These are phyloP conservation scores for Lentinus tigrinus DNA, from an alignment of 768 basidiomycete genomes.

Conservation along the genomic window DNA sequence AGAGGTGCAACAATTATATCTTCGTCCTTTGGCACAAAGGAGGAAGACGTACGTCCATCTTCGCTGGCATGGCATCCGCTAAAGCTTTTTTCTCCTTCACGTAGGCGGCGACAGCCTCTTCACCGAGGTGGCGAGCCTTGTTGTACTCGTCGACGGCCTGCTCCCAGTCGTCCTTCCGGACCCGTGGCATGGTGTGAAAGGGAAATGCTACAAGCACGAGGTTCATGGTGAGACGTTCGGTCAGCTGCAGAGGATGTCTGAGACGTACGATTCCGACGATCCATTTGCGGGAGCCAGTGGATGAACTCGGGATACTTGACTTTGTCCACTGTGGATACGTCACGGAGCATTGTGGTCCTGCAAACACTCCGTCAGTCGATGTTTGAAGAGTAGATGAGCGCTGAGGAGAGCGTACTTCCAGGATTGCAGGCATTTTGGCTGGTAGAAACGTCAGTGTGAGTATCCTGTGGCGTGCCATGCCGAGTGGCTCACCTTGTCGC, in stretches of 20 bases:
- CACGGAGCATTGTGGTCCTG: not conserved
- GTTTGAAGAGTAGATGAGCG: too few species aligned
- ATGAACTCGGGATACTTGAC: conserved; percentile 9
- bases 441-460: not conserved
- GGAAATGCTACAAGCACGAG: not conserved
- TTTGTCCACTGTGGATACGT: not conserved
- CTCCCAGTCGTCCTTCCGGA: conserved; percentile 13
- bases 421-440: too few species aligned
- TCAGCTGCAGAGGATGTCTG: not conserved
- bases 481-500: conserved; percentile 33
- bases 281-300: conserved; percentile 17
- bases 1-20: not conserved
- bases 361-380: too few species aligned
- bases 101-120: conserved; percentile 11
- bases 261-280: not conserved
- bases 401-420: not conserved
- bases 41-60: conserved; percentile 10
- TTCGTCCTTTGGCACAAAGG: not conserved
- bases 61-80: conserved; percentile 2
- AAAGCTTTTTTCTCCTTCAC: conserved; percentile 7
- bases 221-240: not conserved
- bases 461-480: not conserved
- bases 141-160: conserved; percentile 23
- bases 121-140: conserved; percentile 9
- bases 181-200: not conserved